Evolutionary conservation across 78 protist species (phyloP), one percentile per base, ranked within the genome.

Genomic region (Pirum gemmata): DNA sequence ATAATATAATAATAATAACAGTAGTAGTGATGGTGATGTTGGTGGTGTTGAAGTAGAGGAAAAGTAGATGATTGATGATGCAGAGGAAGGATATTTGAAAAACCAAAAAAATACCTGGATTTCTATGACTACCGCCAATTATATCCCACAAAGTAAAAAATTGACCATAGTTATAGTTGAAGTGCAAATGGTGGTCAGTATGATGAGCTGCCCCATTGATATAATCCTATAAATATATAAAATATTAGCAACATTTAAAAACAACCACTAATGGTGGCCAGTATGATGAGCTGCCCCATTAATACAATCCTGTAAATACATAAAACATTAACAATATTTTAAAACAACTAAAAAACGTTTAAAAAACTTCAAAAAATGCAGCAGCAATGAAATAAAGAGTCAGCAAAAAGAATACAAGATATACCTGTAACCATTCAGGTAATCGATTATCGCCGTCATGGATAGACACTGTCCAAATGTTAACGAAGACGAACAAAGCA

Each of bases 141-240:
- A 89, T 78, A 37, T 94, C 96, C 96, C 96, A 94, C 39, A 92
- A 40, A 29, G 96, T 94, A 79, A 90, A 86, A 91, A 91, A 94
- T 84, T 94, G 96, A 61, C 96, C 96, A 89, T 94, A 91, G 94
- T 94, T 92, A 91, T 88, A 92, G 80, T 33, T 39, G 92, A 93
- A 94, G 41, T 61, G 27, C 33, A 34, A 61, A 79, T 94, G 96
- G 90, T 94, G 96, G 78, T 88, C 83, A 5, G 91, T 90, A 89
- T 94, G 96, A 85, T 92, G 93, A 31, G 87, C 95, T 1, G 92
- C n/a, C 77, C 87, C 41, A n/a, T 83, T 76, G 72, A 89, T 25
- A 2, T 8, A 1, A 34, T 1, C 37, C 76, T 83, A 18, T 61
- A 33, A 1, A 13, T 31, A 2, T 27, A 5, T 29, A 1, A 27